Percentiles rank a stretch among this genome's conserved stretches.
phyloP scores from a whole-genome alignment of 1,284 basidiomycete species.

The Thecaphora thlaspeos region DNA sequence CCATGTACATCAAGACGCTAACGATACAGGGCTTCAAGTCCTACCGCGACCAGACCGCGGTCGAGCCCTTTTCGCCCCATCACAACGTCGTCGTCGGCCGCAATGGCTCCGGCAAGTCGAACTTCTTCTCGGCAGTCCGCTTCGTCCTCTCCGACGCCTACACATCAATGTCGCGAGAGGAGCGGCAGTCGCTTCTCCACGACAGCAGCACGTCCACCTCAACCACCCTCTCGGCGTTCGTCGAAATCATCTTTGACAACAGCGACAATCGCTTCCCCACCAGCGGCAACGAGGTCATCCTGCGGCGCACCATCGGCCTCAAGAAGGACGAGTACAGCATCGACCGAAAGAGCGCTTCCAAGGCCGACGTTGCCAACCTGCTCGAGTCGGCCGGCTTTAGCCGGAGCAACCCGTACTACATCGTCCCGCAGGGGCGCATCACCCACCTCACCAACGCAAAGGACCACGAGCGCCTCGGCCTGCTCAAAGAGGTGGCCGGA shows the following conservation, averaged over 20 bases:
- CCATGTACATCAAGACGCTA: slow-evolving; percentile 46
- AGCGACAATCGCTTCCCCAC: slow-evolving; percentile 73
- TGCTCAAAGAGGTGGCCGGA: slow-evolving; percentile 96
- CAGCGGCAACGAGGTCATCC: slow-evolving; percentile 48
- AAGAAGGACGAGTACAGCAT: slow-evolving; percentile 99
- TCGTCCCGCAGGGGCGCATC: slow-evolving; percentile 97
- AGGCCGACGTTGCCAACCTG: slow-evolving; percentile 83
- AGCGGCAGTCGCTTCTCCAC: slow-evolving; percentile 85
- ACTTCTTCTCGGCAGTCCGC: slow-evolving; percentile 69
- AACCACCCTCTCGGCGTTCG: slow-evolving; percentile 85
- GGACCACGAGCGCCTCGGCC: slow-evolving; percentile 85
- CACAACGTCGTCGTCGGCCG: slow-evolving; percentile 58
- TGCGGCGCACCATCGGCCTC: slow-evolving; percentile 75
- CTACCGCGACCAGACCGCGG: slow-evolving; percentile 68
- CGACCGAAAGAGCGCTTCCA: slow-evolving; percentile 90
- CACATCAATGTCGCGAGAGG: slow-evolving; percentile 89
- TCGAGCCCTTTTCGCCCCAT: slow-evolving; percentile 62
- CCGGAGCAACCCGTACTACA: slow-evolving; percentile 96
- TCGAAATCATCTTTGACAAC: slow-evolving; percentile 62
- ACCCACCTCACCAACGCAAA: slow-evolving; percentile 96
- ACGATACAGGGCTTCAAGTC: slow-evolving; percentile 81
- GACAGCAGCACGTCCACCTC: slow-evolving; percentile 83
- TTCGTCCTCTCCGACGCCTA: slow-evolving; percentile 98
- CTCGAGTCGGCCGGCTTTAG: slow-evolving; percentile 78
- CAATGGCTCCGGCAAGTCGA: slow-evolving; percentile 58